phyloP scores from a whole-genome alignment of 176 grass and related monocot genomes.

The Ensete glaucum region DNA sequence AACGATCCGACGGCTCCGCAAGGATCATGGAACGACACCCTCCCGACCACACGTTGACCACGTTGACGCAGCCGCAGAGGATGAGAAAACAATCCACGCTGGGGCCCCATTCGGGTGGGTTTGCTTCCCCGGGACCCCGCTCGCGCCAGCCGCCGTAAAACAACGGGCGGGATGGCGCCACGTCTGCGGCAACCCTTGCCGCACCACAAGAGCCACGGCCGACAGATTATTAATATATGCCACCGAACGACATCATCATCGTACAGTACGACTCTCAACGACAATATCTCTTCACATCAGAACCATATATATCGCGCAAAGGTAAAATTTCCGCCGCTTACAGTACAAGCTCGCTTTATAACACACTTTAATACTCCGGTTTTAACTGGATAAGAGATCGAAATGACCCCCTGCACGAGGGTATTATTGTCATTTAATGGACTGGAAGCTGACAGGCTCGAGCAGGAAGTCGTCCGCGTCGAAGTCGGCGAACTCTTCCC shows the following conservation, averaged over 20 bases:
- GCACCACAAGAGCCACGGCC: not conserved
- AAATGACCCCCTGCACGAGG: not conserved
- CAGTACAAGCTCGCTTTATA: not conserved
- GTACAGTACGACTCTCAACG: not conserved
- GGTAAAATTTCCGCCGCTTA: not conserved
- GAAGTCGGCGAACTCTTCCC: conserved; percentile 35
- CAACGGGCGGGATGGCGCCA: not conserved
- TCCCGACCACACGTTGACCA: not conserved
- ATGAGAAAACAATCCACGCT: not conserved
- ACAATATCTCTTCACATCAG: not conserved
- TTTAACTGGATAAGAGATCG: not conserved
- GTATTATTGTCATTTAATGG: not conserved
- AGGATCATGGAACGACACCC: not conserved
- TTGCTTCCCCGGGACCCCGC: not conserved
- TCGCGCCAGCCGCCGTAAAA: not conserved
- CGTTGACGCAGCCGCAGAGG: not conserved
- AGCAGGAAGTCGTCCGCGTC: conserved; percentile 11
- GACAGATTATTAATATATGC: not conserved
- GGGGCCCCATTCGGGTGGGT: not conserved
- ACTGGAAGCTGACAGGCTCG: not conserved
- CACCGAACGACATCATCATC: not conserved
- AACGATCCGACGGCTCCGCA: not conserved
- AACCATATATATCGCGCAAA: not conserved
- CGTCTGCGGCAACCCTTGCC: not conserved
- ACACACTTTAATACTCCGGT: not conserved